A percentile compares a stretch with the other conserved stretches of the same genome.
These are phyloP conservation scores for Sarocladiaceae sp. DNA, from an alignment of 2,329 filamentous ascomycete genomes.

Conservation along the genomic window DNA sequence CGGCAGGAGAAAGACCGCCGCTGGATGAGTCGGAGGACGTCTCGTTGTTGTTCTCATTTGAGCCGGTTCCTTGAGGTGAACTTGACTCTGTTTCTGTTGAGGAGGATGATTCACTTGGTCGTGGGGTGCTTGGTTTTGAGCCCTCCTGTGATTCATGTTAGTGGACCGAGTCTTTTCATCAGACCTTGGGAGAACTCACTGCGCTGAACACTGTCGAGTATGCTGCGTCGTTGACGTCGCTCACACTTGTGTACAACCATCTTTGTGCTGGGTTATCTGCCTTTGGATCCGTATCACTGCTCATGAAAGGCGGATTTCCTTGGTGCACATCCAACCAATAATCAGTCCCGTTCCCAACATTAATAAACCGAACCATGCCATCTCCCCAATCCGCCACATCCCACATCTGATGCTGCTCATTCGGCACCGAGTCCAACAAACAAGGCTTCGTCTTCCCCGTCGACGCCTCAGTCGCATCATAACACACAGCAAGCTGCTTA, in stretches of 20 bases:
- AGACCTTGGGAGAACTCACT: slow-evolving; percentile 15
- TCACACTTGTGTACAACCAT: slow-evolving; percentile 28
- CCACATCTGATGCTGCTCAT: slow-evolving; percentile 26
- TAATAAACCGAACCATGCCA: slow-evolving; percentile 24
- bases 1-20: slow-evolving; percentile 22
- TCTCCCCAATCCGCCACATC: slow-evolving; percentile 26
- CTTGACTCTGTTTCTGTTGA: neutral
- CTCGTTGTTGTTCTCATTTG: neutral
- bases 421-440: slow-evolving; percentile 19
- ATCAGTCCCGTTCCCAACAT: slow-evolving; percentile 26
- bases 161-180: neutral
- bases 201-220: slow-evolving; percentile 28
- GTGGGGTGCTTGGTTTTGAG: neutral
- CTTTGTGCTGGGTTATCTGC: slow-evolving; percentile 25
- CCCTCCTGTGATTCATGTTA: neutral
- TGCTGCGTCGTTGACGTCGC: slow-evolving; percentile 24
- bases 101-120: neutral
- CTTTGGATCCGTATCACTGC: slow-evolving; percentile 17
- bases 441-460: slow-evolving; percentile 24
- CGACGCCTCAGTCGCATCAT: slow-evolving; percentile 17
- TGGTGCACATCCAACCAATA: slow-evolving; percentile 29
- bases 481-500: slow-evolving; percentile 28
- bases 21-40: slow-evolving; percentile 4
- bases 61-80: neutral
- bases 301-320: slow-evolving; percentile 26